A percentile compares a stretch with the other conserved stretches of the same genome.
Evolutionary conservation across 768 basidiomycete genomes (phyloP).

Genomic region (Macrocybe gigantea): DNA sequence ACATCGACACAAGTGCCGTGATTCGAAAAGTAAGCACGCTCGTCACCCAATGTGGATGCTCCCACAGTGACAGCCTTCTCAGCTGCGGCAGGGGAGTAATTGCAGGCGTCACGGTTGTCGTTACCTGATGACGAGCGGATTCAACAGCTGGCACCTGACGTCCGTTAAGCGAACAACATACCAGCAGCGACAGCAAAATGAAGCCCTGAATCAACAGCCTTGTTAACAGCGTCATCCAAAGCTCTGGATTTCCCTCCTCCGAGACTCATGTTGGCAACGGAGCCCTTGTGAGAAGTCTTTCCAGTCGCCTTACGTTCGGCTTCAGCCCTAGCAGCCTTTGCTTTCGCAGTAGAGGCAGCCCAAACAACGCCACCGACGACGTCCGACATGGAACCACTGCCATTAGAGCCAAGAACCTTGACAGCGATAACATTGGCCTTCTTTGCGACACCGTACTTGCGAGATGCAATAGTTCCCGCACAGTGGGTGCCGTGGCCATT

Average conservation of each 20-base stretch:
- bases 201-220: constrained; percentile 75
- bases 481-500: constrained; percentile 97
- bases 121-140: constrained; percentile 42
- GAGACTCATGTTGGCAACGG: constrained; percentile 95
- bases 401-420: constrained; percentile 92
- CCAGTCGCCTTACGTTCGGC: constrained; percentile 69
- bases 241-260: constrained; percentile 90
- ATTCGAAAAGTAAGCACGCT: constrained; percentile 92
- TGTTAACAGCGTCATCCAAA: constrained; percentile 81
- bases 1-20: constrained; percentile 86
- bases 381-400: constrained; percentile 92
- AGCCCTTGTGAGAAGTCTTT: constrained; percentile 84
- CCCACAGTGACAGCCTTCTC: constrained; percentile 92
- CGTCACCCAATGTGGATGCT: constrained; percentile 77
- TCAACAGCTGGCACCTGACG: background rate
- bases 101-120: constrained; percentile 86
- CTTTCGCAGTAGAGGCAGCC: constrained; percentile 51
- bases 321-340: constrained; percentile 54
- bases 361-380: constrained; percentile 85
- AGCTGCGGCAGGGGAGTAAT: constrained; percentile 87
- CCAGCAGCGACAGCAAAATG: constrained; percentile 98
- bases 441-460: constrained; percentile 95
- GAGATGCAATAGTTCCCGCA: constrained; percentile 93
- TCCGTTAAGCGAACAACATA: constrained; percentile 24
- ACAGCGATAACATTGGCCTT: constrained; percentile 83